phyloP scores from a whole-genome alignment of 257 asterid genomes.

The Linderniella brevidens region DNA sequence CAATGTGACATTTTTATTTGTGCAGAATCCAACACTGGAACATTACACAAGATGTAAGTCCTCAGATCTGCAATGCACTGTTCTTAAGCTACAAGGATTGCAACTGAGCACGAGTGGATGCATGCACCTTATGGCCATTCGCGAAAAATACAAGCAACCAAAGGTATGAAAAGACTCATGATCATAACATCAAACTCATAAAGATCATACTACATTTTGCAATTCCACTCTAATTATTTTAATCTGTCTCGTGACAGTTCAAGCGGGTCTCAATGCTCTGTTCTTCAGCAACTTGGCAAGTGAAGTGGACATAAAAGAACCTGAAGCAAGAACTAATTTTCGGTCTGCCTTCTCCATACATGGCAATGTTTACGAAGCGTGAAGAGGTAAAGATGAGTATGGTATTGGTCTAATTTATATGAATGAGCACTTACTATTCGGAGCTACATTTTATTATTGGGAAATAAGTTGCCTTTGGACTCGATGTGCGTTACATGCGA shows the following conservation, averaged over 20 bases:
- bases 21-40: constrained; percentile 79
- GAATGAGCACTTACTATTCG: too few relatives aligned
- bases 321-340: neutral
- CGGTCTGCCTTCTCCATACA: too few relatives aligned
- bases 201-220: neutral
- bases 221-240: constrained; percentile 5
- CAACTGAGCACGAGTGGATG: constrained; percentile 43
- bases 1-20: constrained; percentile 1
- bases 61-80: constrained; percentile 40
- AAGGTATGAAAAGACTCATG: constrained; percentile 28
- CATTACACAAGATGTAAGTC: constrained; percentile 54
- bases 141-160: constrained; percentile 70
- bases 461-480: too few relatives aligned
- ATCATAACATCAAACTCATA: neutral
- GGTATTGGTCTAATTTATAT: too few relatives aligned
- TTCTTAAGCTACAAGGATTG: constrained; percentile 50
- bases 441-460: too few relatives aligned
- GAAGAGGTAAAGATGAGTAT: too few relatives aligned
- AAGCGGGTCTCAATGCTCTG: constrained; percentile 55
- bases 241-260: constrained; percentile 36
- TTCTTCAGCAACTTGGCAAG: constrained; percentile 7
- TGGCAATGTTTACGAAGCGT: too few relatives aligned
- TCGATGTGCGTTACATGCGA: too few relatives aligned
- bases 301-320: neutral
- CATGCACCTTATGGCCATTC: constrained; percentile 35